Evolutionary conservation across 768 basidiomycete genomes (phyloP).

Genomic region (Crepidotus variabilis): DNA sequence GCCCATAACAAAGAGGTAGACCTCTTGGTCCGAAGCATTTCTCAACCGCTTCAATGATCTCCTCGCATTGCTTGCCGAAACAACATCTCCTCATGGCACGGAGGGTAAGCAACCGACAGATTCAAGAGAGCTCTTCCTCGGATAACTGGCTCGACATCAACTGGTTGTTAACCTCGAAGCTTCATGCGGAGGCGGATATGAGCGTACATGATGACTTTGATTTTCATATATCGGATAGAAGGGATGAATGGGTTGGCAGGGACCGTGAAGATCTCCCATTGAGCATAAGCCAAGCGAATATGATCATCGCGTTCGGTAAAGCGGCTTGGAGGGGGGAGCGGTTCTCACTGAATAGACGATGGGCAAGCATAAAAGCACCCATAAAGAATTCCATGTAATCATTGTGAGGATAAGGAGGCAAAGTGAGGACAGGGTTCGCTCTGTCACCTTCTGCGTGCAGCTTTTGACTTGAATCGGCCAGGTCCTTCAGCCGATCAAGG

Average conservation of each 20-base stretch:
- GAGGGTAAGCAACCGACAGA: not conserved
- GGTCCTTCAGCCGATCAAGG: not conserved
- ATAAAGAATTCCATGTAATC: not conserved
- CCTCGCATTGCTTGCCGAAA: not conserved
- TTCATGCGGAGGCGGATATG: conserved; percentile 4
- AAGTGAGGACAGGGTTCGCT: not conserved
- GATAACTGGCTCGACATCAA: not conserved
- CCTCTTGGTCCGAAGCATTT: not conserved
- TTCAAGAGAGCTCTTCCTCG: not conserved
- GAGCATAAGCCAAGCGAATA: not conserved
- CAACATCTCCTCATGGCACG: conserved; percentile 1
- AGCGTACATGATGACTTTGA: not conserved
- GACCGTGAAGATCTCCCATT: not conserved
- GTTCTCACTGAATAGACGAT: not conserved
- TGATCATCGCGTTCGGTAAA: not conserved
- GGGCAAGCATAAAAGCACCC: conserved; percentile 5
- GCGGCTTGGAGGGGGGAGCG: not conserved
- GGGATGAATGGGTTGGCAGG: conserved; percentile 1
- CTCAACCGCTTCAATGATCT: not conserved
- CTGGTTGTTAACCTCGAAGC: not conserved
- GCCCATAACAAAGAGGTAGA: not conserved
- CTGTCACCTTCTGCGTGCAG: not conserved
- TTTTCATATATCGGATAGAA: not conserved
- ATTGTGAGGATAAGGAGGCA: not conserved
- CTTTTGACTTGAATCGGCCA: not conserved